phyloP scores from a whole-genome alignment of 106 monocot genomes.

The Acorus calamus region DNA sequence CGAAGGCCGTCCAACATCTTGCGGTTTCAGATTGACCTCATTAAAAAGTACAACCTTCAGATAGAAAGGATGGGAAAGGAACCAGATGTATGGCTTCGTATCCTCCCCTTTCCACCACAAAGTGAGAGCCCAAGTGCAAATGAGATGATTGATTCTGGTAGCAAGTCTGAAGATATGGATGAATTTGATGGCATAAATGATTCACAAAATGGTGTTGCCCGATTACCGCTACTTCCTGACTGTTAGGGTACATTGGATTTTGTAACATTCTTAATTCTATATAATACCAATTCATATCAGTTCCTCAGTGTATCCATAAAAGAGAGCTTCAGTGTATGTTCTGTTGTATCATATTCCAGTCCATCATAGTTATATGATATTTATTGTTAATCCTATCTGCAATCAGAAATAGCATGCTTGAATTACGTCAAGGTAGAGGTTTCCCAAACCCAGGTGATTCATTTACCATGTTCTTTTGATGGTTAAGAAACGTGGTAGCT shows the following conservation, averaged over 20 bases:
- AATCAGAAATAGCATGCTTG: no score
- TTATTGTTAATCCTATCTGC: no score
- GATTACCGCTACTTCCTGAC: slow-evolving; percentile 26
- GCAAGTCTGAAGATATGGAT: slow-evolving; percentile 2
- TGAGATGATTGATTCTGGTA: neutral
- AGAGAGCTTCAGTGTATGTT: no score
- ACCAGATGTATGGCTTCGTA: slow-evolving; percentile 31
- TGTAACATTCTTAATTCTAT: no score
- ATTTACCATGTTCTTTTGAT: no score
- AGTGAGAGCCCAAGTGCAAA: neutral
- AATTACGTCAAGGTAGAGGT: no score
- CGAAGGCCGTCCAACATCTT: slow-evolving; percentile 47
- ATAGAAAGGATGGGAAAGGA: slow-evolving; percentile 45
- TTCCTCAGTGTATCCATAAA: no score
- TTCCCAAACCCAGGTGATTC: no score
- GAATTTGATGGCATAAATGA: neutral
- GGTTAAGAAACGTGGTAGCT: no score
- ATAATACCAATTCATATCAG: no score
- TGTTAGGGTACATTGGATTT: neutral
- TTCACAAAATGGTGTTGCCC: slow-evolving; percentile 15
- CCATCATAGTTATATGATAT: no score
- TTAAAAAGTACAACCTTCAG: slow-evolving; percentile 53
- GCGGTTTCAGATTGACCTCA: slow-evolving; percentile 43
- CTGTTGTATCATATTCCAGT: no score
- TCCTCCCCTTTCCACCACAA: slow-evolving; percentile 39